phyloP scores from a whole-genome alignment of 176 grass and related monocot genomes.

The Tillandsia fasciculata region DNA sequence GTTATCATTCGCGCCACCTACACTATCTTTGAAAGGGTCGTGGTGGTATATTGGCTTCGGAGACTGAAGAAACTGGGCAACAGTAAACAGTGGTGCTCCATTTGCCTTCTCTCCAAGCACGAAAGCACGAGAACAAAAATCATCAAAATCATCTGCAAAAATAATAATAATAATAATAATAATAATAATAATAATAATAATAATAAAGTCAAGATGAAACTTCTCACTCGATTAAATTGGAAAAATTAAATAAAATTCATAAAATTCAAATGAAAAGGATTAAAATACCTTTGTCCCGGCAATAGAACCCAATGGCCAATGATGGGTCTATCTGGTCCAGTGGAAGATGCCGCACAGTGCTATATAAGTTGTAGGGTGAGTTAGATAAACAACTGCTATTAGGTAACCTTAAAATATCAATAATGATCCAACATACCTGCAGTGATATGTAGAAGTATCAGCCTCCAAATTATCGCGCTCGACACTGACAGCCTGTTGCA shows the following conservation, averaged over 20 bases:
- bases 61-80: conserved; percentile 38
- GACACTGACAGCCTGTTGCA: conserved; percentile 52
- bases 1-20: conserved; percentile 22
- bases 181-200: conserved; percentile 1
- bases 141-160: conserved; percentile 60
- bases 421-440: conserved; percentile 50
- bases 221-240: neutral
- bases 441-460: conserved; percentile 85
- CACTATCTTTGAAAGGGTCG: conserved; percentile 10
- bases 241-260: neutral
- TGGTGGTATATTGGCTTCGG: conserved; percentile 29
- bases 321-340: conserved; percentile 88
- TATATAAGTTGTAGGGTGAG: conserved; percentile 30
- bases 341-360: conserved; percentile 60
- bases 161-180: neutral
- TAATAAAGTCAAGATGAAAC: neutral
- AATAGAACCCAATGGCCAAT: conserved; percentile 95
- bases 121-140: conserved; percentile 75
- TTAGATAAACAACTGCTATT: neutral
- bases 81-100: conserved; percentile 80
- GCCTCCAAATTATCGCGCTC: conserved; percentile 52
- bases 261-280: neutral
- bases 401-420: conserved; percentile 15
- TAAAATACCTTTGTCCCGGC: conserved; percentile 54
- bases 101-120: conserved; percentile 57